A percentile compares a stretch with the other conserved stretches of the same genome.
phyloP scores from a whole-genome alignment of 106 monocot genomes.

The Chionographis japonica region DNA sequence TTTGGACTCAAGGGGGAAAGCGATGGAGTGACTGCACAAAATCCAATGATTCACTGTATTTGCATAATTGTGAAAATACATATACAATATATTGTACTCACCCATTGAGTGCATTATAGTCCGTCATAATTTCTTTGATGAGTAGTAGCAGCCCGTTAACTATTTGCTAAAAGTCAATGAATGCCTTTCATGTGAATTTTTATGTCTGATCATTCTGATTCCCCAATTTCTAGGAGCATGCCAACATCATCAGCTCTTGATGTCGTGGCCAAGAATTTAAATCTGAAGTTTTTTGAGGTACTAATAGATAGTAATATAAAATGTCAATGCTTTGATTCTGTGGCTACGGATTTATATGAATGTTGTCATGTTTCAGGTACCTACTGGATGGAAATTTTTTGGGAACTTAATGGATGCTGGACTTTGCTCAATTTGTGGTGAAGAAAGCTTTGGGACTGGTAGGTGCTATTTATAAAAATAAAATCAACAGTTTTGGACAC shows the following conservation, averaged over 20 bases:
- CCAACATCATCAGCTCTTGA: conserved; percentile 80
- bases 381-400: conserved; percentile 99
- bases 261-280: conserved; percentile 67
- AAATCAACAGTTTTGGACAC: too few relatives aligned
- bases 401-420: conserved; percentile 99
- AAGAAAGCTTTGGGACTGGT: conserved; percentile 99
- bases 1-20: too few relatives aligned
- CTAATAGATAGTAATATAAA: background rate
- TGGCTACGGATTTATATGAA: background rate
- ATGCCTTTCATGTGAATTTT: background rate
- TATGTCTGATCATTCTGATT: background rate
- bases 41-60: too few relatives aligned
- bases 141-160: background rate
- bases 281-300: conserved; percentile 74
- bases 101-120: too few relatives aligned
- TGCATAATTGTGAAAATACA: too few relatives aligned
- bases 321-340: background rate
- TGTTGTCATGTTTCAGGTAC: conserved; percentile 46
- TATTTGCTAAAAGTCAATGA: too few relatives aligned
- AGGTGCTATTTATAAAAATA: conserved; percentile 3
- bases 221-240: conserved; percentile 58
- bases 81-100: too few relatives aligned
- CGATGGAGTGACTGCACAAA: too few relatives aligned
- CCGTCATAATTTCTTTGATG: background rate
- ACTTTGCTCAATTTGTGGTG: conserved; percentile 93